These are phyloP conservation scores for Xylariaceae sp. DNA, from an alignment of 2,329 filamentous ascomycete species.

Conservation along the genomic window DNA sequence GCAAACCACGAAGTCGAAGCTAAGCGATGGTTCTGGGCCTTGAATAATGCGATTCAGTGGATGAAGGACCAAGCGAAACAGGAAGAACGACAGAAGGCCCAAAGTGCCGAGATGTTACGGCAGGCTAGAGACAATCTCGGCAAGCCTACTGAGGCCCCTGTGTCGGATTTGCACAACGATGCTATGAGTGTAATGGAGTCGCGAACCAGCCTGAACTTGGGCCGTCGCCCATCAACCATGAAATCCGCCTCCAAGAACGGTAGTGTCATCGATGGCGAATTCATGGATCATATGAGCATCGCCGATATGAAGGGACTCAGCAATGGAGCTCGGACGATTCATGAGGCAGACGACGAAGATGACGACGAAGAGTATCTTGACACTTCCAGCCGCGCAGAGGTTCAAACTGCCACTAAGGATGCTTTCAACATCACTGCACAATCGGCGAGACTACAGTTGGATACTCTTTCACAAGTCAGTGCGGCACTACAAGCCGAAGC, in stretches of 20 bases:
- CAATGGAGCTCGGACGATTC: slow-evolving; percentile 34
- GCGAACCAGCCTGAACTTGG: slow-evolving; percentile 43
- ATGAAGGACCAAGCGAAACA: slow-evolving; percentile 94
- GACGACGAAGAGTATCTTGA: slow-evolving; percentile 63
- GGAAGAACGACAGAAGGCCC: slow-evolving; percentile 71
- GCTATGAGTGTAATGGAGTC: slow-evolving; percentile 47
- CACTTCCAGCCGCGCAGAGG: slow-evolving; percentile 76
- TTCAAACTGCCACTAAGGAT: slow-evolving; percentile 73
- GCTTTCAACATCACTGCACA: slow-evolving; percentile 96
- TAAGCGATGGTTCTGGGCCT: slow-evolving; percentile 97
- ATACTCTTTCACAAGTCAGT: slow-evolving; percentile 81
- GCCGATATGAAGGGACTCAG: slow-evolving; percentile 39
- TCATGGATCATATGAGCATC: slow-evolving; percentile 40
- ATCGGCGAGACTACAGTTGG: slow-evolving; percentile 86
- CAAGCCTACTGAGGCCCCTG: slow-evolving; percentile 44
- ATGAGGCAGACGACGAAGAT: slow-evolving; percentile 48
- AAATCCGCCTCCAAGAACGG: slow-evolving; percentile 26
- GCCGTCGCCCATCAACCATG: slow-evolving; percentile 37
- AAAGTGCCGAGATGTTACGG: slow-evolving; percentile 67
- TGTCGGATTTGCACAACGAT: slow-evolving; percentile 46
- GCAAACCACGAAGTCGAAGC: slow-evolving; percentile 98
- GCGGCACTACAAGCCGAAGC: slow-evolving; percentile 71
- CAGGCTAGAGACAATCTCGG: slow-evolving; percentile 75
- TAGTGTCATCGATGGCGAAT: slow-evolving; percentile 49
- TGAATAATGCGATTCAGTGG: slow-evolving; percentile 99